phyloP scores from a whole-genome alignment of 2,329 filamentous ascomycete species.

The Cladosporium sp. region DNA sequence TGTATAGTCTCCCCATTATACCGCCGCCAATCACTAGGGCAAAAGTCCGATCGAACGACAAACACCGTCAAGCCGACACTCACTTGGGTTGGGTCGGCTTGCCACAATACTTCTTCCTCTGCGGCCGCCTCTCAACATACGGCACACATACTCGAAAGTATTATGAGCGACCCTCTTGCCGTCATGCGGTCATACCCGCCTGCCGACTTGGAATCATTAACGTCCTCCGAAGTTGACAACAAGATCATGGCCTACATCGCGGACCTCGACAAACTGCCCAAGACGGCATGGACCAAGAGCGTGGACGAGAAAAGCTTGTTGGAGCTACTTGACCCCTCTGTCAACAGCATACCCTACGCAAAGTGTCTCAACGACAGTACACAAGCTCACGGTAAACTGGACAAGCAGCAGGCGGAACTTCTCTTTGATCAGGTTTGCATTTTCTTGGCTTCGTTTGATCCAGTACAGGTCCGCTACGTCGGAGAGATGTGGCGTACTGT shows the following conservation, averaged over 20 bases:
- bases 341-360: constrained; percentile 58
- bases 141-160: background rate
- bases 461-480: constrained; percentile 52
- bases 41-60: background rate
- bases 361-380: constrained; percentile 45
- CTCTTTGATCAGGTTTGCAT: constrained; percentile 46
- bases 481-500: constrained; percentile 46
- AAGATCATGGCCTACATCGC: constrained; percentile 33
- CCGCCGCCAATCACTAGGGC: background rate
- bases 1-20: too few species aligned
- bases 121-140: background rate
- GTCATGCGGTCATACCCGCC: constrained; percentile 32
- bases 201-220: constrained; percentile 21
- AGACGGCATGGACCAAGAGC: constrained; percentile 31
- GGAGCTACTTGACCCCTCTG: constrained; percentile 50
- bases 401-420: constrained; percentile 34
- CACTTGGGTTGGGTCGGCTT: background rate
- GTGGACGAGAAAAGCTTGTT: constrained; percentile 39
- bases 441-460: constrained; percentile 49
- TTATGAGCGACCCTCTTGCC: constrained; percentile 24
- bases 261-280: constrained; percentile 32
- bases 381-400: constrained; percentile 18
- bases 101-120: background rate
- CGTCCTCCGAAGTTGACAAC: constrained; percentile 38
- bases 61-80: background rate